phyloP scores from a whole-genome alignment of 441 rosid genomes.

The Capsella rubella region DNA sequence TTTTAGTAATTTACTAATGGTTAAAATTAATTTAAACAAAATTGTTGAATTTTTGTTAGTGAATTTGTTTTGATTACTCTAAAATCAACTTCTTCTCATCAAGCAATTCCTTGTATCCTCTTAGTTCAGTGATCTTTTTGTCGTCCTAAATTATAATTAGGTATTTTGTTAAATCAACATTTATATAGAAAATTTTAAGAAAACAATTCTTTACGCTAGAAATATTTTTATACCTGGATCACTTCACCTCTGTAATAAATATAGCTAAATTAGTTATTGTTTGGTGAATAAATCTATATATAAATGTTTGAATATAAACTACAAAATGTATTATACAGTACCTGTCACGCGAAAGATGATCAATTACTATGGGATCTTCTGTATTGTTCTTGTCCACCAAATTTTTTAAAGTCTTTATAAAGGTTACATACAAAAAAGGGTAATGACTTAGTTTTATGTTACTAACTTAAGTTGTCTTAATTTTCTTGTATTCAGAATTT shows the following conservation, averaged over 20 bases:
- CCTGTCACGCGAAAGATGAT: neutral
- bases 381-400: neutral
- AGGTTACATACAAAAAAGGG: neutral
- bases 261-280: neutral
- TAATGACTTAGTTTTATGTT: neutral
- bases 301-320: neutral
- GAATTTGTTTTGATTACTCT: constrained; percentile 3
- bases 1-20: neutral
- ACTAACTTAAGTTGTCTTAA: neutral
- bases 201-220: neutral
- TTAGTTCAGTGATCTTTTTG: neutral
- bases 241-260: neutral
- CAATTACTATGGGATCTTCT: neutral
- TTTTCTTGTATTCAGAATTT: neutral
- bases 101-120: neutral
- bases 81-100: neutral
- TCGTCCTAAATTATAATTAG: neutral
- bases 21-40: neutral
- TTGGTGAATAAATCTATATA: neutral
- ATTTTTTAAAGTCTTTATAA: neutral
- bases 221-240: neutral
- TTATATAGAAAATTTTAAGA: neutral
- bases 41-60: neutral
- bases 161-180: neutral
- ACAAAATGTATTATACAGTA: neutral